phyloP scores from a whole-genome alignment of 2,329 filamentous ascomycete species.

The Botrytis squamosa region DNA sequence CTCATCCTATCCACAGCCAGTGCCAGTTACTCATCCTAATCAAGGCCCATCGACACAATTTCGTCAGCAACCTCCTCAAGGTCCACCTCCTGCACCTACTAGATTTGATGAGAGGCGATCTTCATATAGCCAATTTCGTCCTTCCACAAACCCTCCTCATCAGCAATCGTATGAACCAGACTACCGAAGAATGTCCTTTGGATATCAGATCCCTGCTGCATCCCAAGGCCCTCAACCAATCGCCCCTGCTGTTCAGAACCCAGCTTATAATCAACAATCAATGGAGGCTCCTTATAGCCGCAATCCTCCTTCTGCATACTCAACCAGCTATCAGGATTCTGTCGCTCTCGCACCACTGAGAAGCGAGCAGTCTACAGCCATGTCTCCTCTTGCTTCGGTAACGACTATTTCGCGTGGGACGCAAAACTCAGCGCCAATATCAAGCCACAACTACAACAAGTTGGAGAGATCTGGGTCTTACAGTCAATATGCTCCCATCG shows the following conservation, averaged over 20 bases:
- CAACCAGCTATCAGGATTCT: conserved; percentile 18
- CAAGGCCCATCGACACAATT: conserved; percentile 10
- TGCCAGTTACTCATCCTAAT: neutral
- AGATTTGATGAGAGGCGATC: conserved; percentile 1
- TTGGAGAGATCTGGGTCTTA: conserved; percentile 28
- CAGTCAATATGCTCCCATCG: conserved; percentile 26
- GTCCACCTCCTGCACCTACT: conserved; percentile 25
- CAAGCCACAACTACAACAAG: conserved; percentile 25
- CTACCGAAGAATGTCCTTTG: conserved; percentile 28
- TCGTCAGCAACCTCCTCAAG: conserved; percentile 21
- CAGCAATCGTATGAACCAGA: conserved; percentile 30
- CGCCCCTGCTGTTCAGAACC: conserved; percentile 4
- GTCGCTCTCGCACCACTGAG: conserved; percentile 26
- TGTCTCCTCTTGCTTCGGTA: conserved; percentile 32
- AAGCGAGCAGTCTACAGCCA: conserved; percentile 20
- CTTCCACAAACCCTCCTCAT: conserved; percentile 17
- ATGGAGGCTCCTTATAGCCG: conserved; percentile 13
- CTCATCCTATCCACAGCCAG: conserved; percentile 22
- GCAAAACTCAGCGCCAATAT: conserved; percentile 20
- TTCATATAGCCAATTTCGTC: conserved; percentile 23
- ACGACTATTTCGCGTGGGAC: conserved; percentile 26
- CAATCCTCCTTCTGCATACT: conserved; percentile 6
- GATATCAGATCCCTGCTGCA: neutral
- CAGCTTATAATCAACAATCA: conserved; percentile 6
- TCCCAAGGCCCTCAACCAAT: conserved; percentile 4